A percentile compares a stretch with the other conserved stretches of the same genome.
Conservation (phyloP, 2,329 filamentous ascomycete species). For the Exophiala sp. region DNA sequence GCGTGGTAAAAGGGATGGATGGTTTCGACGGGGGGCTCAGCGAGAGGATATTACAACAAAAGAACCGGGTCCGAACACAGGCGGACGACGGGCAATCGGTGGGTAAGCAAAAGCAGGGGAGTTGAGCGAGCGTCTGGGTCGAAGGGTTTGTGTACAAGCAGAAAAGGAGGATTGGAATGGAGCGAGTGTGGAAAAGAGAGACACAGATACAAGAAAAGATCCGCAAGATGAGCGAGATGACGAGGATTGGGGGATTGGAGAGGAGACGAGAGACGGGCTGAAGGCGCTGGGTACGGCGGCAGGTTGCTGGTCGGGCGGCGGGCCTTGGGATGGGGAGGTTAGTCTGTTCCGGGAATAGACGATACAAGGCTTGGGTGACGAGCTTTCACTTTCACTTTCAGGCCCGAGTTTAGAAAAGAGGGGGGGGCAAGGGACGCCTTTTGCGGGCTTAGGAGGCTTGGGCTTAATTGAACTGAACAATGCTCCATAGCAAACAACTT, state of each 20-base stretch:
- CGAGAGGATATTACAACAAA: conserved; percentile 16
- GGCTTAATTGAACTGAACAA: background rate
- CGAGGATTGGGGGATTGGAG: conserved; percentile 15
- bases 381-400: background rate
- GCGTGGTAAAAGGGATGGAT: conserved; percentile 7
- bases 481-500: background rate
- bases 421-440: background rate
- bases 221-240: conserved; percentile 19
- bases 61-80: conserved; percentile 4
- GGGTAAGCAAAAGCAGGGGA: conserved; percentile 4
- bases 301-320: background rate
- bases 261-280: conserved; percentile 8
- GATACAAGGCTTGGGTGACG: no score
- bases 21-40: conserved; percentile 3
- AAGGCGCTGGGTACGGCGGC: background rate
- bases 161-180: conserved; percentile 12
- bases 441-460: no score
- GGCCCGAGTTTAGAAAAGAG: conserved; percentile 1
- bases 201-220: conserved; percentile 15
- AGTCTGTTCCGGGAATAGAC: background rate
- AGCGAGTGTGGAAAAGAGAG: conserved; percentile 12
- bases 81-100: background rate
- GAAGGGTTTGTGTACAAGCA: conserved; percentile 11
- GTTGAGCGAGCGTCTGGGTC: conserved; percentile 4
- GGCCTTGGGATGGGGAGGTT: conserved; percentile 6